phyloP scores from a whole-genome alignment of 306 rosid genomes.

The Purshia tridentata region DNA sequence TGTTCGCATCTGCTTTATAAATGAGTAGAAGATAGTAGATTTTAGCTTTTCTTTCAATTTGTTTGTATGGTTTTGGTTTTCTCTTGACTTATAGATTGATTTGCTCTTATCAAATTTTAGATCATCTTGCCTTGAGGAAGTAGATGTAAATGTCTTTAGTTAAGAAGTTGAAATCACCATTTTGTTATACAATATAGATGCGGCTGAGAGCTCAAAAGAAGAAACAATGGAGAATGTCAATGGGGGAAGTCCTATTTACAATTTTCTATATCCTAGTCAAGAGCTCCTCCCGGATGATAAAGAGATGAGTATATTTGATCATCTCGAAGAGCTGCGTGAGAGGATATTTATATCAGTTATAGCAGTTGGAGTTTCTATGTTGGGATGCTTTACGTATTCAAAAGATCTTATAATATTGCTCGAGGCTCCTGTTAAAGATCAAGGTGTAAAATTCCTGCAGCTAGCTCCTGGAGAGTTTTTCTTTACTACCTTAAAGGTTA shows the following conservation, averaged over 20 bases:
- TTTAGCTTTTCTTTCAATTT: not conserved
- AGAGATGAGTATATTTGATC: slow-evolving; percentile 92
- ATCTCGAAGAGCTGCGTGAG: slow-evolving; percentile 98
- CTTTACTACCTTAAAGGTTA: slow-evolving; percentile 89
- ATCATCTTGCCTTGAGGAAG: slow-evolving; percentile 13
- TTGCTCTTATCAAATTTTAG: not conserved
- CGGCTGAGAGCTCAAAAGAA: slow-evolving; percentile 34
- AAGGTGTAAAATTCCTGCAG: slow-evolving; percentile 92
- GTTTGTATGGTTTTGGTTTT: not conserved
- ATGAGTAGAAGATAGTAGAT: not conserved
- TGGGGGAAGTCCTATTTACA: slow-evolving; percentile 49
- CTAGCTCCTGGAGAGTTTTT: slow-evolving; percentile 97
- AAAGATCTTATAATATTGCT: slow-evolving; percentile 72
- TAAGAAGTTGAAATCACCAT: slow-evolving; percentile 20
- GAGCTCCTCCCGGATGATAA: slow-evolving; percentile 95
- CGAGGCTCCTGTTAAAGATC: slow-evolving; percentile 84
- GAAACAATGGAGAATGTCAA: slow-evolving; percentile 18
- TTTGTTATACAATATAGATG: slow-evolving; percentile 33
- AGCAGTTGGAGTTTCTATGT: slow-evolving; percentile 77
- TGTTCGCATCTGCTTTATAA: no score
- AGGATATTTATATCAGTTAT: slow-evolving; percentile 75
- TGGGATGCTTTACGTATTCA: slow-evolving; percentile 86
- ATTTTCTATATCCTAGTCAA: slow-evolving; percentile 76
- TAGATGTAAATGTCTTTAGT: slow-evolving; percentile 17
- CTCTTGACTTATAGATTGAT: not conserved